These are phyloP conservation scores for Psilocybe tampanensis DNA, from an alignment of 768 basidiomycete species.

Conservation along the genomic window DNA sequence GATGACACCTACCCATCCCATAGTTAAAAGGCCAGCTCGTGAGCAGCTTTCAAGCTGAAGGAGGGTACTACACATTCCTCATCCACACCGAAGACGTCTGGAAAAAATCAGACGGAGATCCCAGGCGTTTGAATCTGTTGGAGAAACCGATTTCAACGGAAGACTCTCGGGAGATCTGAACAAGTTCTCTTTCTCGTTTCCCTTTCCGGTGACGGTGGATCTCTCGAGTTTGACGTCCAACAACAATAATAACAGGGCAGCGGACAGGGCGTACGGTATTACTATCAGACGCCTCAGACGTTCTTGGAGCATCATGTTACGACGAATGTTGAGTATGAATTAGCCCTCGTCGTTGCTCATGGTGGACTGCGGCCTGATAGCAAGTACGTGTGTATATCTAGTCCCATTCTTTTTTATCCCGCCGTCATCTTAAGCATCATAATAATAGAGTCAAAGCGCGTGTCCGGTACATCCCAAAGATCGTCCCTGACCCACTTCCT, in stretches of 20 bases:
- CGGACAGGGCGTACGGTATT: background rate
- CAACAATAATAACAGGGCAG: no score
- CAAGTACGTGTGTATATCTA: constrained; percentile 6
- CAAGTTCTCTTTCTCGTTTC: constrained; percentile 15
- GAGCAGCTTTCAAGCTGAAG: constrained; percentile 7
- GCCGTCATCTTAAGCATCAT: background rate
- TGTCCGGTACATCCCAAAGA: constrained; percentile 11
- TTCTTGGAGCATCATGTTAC: constrained; percentile 12
- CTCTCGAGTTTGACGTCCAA: background rate
- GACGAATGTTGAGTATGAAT: constrained; percentile 15
- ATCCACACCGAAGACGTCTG: constrained; percentile 10
- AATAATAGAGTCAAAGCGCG: constrained; percentile 13
- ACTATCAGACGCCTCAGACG: constrained; percentile 15
- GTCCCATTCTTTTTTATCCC: background rate
- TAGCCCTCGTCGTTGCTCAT: constrained; percentile 12
- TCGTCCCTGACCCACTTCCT: constrained; percentile 8
- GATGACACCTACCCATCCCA: constrained; percentile 6
- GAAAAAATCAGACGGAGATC: constrained; percentile 3
- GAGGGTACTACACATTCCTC: constrained; percentile 11
- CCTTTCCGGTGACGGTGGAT: constrained; percentile 14
- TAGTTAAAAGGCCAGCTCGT: constrained; percentile 14
- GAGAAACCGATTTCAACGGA: background rate
- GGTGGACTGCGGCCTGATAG: constrained; percentile 8
- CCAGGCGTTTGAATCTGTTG: background rate
- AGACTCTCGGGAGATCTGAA: constrained; percentile 10